Conservation (phyloP, 306 rosid genomes). For the Amphicarpaea edgeworthii region DNA sequence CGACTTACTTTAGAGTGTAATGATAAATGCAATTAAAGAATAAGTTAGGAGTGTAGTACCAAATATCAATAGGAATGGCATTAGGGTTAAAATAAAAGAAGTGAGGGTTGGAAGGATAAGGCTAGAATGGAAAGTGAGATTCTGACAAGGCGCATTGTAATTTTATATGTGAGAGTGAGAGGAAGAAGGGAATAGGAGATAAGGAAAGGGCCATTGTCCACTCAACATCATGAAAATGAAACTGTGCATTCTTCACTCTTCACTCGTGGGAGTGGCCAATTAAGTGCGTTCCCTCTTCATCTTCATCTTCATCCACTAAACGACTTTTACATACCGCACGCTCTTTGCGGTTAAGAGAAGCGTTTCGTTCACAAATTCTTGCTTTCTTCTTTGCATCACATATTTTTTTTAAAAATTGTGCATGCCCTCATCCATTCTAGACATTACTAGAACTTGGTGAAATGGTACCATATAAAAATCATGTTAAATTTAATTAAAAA, state of each 20-base stretch:
- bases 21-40: background rate
- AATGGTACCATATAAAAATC: too few species aligned
- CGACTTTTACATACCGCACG: background rate
- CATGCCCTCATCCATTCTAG: too few species aligned
- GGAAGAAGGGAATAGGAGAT: background rate
- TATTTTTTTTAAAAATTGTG: too few species aligned
- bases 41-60: background rate
- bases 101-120: background rate
- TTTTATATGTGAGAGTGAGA: background rate
- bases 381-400: background rate
- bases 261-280: background rate
- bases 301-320: background rate
- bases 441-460: too few species aligned
- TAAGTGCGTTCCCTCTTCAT: slow-evolving; percentile 40
- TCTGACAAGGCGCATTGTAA: slow-evolving; percentile 72
- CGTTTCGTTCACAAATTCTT: slow-evolving; percentile 32
- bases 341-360: background rate
- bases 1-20: background rate
- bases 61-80: background rate
- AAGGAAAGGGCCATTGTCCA: slow-evolving; percentile 24
- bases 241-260: background rate
- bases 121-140: slow-evolving; percentile 50
- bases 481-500: background rate
- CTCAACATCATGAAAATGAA: background rate
- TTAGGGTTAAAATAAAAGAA: background rate